Conservation (phyloP, 352 stramenopile species). For the Phytophthora fragariae region DNA sequence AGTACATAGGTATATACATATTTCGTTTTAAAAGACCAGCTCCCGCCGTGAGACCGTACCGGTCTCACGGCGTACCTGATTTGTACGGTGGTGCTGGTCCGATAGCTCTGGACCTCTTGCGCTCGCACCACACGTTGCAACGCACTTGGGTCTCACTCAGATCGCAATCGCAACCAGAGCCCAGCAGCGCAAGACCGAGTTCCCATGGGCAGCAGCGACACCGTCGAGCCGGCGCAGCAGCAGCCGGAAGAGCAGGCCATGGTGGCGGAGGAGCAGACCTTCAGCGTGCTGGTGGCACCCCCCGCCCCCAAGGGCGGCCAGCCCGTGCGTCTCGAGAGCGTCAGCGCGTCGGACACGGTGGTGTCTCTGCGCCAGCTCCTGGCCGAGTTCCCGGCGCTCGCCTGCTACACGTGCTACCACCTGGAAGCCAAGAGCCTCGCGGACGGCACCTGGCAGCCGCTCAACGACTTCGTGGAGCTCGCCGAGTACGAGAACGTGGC, state of each 20-base stretch:
- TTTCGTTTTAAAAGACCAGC: no score
- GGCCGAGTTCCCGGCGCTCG: constrained; percentile 82
- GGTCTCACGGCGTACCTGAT: no score
- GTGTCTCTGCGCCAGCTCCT: constrained; percentile 85
- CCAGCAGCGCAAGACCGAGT: constrained; percentile 10
- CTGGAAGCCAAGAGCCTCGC: constrained; percentile 57
- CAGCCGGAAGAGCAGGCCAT: constrained; percentile 9
- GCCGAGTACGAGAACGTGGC: constrained; percentile 78
- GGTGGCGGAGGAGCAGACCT: constrained; percentile 51
- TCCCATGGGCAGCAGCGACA: constrained; percentile 48
- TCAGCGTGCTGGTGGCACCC: constrained; percentile 67
- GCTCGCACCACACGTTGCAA: constrained; percentile 40
- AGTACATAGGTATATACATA: not conserved
- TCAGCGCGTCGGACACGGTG: constrained; percentile 82
- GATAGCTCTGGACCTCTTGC: not conserved
- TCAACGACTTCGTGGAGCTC: constrained; percentile 91
- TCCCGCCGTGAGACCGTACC: no score
- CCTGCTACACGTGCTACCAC: constrained; percentile 89
- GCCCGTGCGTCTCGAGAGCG: constrained; percentile 68
- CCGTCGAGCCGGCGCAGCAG: constrained; percentile 32
- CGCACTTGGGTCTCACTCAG: constrained; percentile 32
- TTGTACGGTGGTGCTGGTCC: not conserved
- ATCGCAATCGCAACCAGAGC: constrained; percentile 21
- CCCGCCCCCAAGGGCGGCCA: constrained; percentile 35
- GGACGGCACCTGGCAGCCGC: constrained; percentile 46